Evolutionary conservation across 2,329 filamentous ascomycete genomes (phyloP), one percentile per base, ranked within the genome.

Genomic region (Ascochyta lentis): DNA sequence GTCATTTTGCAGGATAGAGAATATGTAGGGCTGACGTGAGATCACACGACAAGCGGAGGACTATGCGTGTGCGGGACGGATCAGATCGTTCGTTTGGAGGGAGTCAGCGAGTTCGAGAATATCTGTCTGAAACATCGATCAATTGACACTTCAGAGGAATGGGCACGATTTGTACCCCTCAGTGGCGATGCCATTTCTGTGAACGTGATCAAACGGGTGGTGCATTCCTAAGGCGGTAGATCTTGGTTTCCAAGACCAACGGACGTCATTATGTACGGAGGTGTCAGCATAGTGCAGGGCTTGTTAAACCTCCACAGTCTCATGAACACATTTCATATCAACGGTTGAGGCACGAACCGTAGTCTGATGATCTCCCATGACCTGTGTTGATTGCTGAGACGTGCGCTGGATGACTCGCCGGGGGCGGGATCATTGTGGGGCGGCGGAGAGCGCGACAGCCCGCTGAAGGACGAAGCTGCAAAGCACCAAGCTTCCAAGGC

Each of bases 211-310:
- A 49, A 33, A 24, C 37, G 23, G 35, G 38, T 31, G 12, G 41
- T 52, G 51, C 62, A 60, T 60, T 65, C 56, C 56, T 47, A 47
- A 48, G 50, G 56, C 52, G 52, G 45, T 47, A 41, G 49, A 45
- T 54, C 62, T 67, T 68, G 61, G 61, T 59, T 46, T 53, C 60
- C 54, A 60, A 61, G 57, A 49, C 33, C 29, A 24, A 42, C 33
- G 43, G 42, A 63, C 65, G 65, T 67, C 63, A 67, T 66, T 26
- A 26, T 31, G 7, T 49, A 15, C 12, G 16, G 22, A 31, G 5
- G 22, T 44, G 37, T 42, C 42, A 44, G 51, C 41, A 33, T 23
- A 55, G 16, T 19, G 50, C 53, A 53, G 54, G 48, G 43, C 38
- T 41, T 50, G 51, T 41, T 51, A 55, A 52, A 52, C 49, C 43